These are phyloP conservation scores for Hemerocallis citrina DNA, from an alignment of 106 monocot genomes.

Conservation along the genomic window DNA sequence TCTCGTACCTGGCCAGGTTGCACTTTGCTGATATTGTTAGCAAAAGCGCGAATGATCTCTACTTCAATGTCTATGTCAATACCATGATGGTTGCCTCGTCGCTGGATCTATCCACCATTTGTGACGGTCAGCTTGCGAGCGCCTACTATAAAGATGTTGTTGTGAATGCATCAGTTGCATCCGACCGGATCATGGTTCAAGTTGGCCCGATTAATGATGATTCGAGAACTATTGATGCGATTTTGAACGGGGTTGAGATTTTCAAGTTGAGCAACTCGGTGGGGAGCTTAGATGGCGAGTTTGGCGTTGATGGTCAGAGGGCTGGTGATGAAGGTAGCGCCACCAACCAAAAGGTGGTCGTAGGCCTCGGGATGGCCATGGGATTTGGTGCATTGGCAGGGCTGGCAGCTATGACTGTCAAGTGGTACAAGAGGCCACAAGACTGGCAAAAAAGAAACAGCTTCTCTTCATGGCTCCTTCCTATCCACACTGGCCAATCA, in stretches of 20 bases:
- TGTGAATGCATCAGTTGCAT: conserved; percentile 20
- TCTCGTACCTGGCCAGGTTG: conserved; percentile 36
- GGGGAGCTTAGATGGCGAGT: conserved; percentile 49
- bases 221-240: conserved; percentile 21
- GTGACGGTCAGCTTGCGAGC: conserved; percentile 20
- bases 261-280: conserved; percentile 47
- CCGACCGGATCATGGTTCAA: conserved; percentile 36
- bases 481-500: conserved; percentile 29
- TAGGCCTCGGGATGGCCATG: conserved; percentile 34
- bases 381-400: conserved; percentile 42
- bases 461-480: conserved; percentile 60
- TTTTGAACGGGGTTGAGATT: conserved; percentile 53
- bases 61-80: conserved; percentile 55
- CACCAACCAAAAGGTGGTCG: conserved; percentile 6
- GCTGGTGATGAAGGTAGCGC: not conserved
- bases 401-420: conserved; percentile 30
- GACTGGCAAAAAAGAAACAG: conserved; percentile 49
- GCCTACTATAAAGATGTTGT: conserved; percentile 48
- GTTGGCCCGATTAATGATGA: conserved; percentile 23
- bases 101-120: conserved; percentile 43
- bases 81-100: conserved; percentile 22
- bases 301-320: conserved; percentile 40
- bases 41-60: conserved; percentile 41
- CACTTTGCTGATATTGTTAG: conserved; percentile 50
- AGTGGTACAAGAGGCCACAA: conserved; percentile 37